Conservation (phyloP, 208 protist genomes). For the Lotmaria passim region DNA sequence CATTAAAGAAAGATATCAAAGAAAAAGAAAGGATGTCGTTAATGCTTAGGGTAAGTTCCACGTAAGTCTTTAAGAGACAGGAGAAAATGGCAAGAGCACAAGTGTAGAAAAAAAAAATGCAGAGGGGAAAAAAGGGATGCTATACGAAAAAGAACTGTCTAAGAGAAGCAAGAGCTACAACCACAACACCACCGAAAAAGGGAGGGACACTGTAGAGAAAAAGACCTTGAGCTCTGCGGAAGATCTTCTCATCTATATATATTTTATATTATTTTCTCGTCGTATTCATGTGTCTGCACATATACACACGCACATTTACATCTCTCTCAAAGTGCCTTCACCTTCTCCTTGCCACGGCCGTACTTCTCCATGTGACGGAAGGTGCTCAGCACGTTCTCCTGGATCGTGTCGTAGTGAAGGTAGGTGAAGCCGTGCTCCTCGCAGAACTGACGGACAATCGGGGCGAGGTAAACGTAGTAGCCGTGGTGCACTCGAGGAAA, state of each 20-base stretch:
- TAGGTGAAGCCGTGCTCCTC: slow-evolving; percentile 69
- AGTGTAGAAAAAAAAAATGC: too few species aligned
- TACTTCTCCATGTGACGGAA: slow-evolving; percentile 67
- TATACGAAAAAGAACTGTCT: background rate
- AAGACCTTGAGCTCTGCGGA: too few species aligned
- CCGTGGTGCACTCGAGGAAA: slow-evolving; percentile 86
- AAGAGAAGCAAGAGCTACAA: background rate
- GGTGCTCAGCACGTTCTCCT: slow-evolving; percentile 70
- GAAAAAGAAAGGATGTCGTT: too few species aligned
- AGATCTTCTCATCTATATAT: too few species aligned
- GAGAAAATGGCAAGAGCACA: background rate
- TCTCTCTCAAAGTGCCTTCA: slow-evolving; percentile 21
- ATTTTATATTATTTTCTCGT: slow-evolving; percentile 9
- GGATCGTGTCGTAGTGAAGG: slow-evolving; percentile 70
- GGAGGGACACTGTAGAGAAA: slow-evolving; percentile 25
- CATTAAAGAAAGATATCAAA: too few species aligned
- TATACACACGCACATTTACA: background rate
- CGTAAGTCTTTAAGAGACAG: background rate
- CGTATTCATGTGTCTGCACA: background rate
- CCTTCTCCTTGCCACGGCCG: slow-evolving; percentile 57
- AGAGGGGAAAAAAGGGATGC: background rate
- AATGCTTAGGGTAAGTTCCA: too few species aligned
- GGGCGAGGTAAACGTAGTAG: slow-evolving; percentile 79
- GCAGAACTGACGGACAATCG: slow-evolving; percentile 72
- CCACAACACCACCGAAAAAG: background rate